Evolutionary conservation across 805 yeast genomes (phyloP).

Genomic region (Spathaspora sp.): DNA sequence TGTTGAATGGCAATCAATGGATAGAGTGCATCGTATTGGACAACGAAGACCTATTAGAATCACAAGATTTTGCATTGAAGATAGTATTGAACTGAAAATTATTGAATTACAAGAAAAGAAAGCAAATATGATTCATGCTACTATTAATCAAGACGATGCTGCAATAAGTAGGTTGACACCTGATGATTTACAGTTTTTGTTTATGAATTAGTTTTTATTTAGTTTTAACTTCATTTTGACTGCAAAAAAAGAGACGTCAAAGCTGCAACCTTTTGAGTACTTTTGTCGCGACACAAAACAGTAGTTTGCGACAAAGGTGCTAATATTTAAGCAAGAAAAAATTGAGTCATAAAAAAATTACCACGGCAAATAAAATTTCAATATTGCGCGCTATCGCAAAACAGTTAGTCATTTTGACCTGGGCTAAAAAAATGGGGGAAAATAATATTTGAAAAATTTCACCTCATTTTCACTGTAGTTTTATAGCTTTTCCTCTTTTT

Average conservation of each 20-base stretch:
- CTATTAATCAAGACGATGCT: constrained; percentile 86
- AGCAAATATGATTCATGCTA: constrained; percentile 97
- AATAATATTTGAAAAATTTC: not conserved
- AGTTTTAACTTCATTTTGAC: not conserved
- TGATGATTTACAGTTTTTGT: constrained; percentile 91
- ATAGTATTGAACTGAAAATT: constrained; percentile 93
- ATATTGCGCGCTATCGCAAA: not conserved
- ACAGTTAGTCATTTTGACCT: not conserved
- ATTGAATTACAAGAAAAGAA: constrained; percentile 95
- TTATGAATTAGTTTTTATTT: constrained; percentile 55
- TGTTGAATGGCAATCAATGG: constrained; percentile 98
- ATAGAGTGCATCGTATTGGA: constrained; percentile 96
- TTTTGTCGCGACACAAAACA: not conserved
- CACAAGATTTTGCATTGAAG: constrained; percentile 91
- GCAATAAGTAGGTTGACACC: constrained; percentile 89
- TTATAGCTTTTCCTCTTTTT: not conserved
- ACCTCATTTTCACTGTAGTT: not conserved
- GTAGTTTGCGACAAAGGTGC: not conserved
- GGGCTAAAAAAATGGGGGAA: not conserved
- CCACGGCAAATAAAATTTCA: not conserved
- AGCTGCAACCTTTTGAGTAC: too few species aligned
- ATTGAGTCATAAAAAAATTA: not conserved
- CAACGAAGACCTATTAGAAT: constrained; percentile 92
- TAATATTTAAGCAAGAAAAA: not conserved
- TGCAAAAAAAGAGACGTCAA: not conserved